Evolutionary conservation across 192 early-diverging fungal genomes (phyloP).

Genomic region (Coemansia sp.): DNA sequence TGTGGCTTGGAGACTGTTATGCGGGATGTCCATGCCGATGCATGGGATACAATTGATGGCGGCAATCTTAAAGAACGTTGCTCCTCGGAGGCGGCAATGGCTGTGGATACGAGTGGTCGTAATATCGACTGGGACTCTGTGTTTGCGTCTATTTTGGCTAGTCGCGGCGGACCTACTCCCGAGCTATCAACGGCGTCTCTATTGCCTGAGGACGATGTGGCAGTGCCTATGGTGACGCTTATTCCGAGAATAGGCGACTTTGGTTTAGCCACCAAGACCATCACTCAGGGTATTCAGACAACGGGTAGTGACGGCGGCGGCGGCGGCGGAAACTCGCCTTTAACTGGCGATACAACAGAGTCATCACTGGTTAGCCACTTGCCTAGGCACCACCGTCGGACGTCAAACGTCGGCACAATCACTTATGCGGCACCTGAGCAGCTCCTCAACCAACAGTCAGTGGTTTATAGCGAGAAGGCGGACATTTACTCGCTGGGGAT

Average conservation of each 20-base stretch:
- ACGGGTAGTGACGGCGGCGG: neutral
- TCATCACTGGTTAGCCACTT: neutral
- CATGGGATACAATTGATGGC: conserved; percentile 43
- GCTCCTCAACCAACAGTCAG: conserved; percentile 28
- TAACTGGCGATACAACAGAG: conserved; percentile 2
- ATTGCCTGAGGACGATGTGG: neutral
- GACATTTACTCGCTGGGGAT: conserved; percentile 98
- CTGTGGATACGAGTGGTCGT: conserved; percentile 10
- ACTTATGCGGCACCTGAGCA: conserved; percentile 84
- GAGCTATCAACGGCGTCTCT: conserved; percentile 3
- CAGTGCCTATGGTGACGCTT: conserved; percentile 39
- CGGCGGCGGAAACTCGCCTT: neutral
- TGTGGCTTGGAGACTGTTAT: neutral
- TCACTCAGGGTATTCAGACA: conserved; percentile 22
- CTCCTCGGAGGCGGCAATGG: conserved; percentile 9
- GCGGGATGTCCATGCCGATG: conserved; percentile 29
- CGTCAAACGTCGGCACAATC: conserved; percentile 87
- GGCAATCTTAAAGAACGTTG: conserved; percentile 39
- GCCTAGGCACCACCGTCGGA: conserved; percentile 59
- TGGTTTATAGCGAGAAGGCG: conserved; percentile 73
- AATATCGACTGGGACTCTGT: conserved; percentile 53
- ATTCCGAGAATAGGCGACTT: conserved; percentile 87
- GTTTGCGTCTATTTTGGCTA: conserved; percentile 38
- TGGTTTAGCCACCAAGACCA: conserved; percentile 78
- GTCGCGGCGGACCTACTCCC: conserved; percentile 19